Evolutionary conservation across 257 asterid species (phyloP).

Genomic region (Misopates orontium): DNA sequence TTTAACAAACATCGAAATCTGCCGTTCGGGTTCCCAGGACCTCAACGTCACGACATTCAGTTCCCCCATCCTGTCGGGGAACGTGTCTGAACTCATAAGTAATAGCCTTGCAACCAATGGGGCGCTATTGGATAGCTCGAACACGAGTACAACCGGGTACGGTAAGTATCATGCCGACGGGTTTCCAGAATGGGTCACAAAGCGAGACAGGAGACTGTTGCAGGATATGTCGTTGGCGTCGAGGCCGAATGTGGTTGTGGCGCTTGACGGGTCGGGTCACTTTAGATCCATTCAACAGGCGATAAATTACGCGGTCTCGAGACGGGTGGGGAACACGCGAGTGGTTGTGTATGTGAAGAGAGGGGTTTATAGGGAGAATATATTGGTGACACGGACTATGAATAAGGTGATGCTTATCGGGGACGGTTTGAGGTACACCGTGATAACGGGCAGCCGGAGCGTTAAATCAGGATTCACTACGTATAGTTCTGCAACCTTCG

Average conservation of each 20-base stretch:
- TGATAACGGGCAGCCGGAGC: slow-evolving; percentile 81
- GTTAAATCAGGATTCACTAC: slow-evolving; percentile 76
- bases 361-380: slow-evolving; percentile 74
- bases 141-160: background rate
- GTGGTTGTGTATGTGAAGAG: slow-evolving; percentile 67
- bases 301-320: slow-evolving; percentile 58
- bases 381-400: slow-evolving; percentile 57
- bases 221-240: slow-evolving; percentile 32
- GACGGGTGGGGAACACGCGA: slow-evolving; percentile 56
- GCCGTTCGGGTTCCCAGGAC: slow-evolving; percentile 42
- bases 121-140: slow-evolving; percentile 26
- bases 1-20: slow-evolving; percentile 55
- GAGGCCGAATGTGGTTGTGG: slow-evolving; percentile 57
- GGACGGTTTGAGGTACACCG: slow-evolving; percentile 64
- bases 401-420: slow-evolving; percentile 77
- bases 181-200: slow-evolving; percentile 49
- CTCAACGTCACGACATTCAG: slow-evolving; percentile 40
- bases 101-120: slow-evolving; percentile 61
- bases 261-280: slow-evolving; percentile 63
- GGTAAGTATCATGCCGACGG: background rate
- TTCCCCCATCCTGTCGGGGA: slow-evolving; percentile 40
- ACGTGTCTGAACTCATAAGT: slow-evolving; percentile 58
- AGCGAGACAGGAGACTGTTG: slow-evolving; percentile 46
- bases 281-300: slow-evolving; percentile 77
- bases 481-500: slow-evolving; percentile 82